These are phyloP conservation scores for Starmerella sirachaensis DNA, from an alignment of 805 yeast genomes.

Conservation along the genomic window DNA sequence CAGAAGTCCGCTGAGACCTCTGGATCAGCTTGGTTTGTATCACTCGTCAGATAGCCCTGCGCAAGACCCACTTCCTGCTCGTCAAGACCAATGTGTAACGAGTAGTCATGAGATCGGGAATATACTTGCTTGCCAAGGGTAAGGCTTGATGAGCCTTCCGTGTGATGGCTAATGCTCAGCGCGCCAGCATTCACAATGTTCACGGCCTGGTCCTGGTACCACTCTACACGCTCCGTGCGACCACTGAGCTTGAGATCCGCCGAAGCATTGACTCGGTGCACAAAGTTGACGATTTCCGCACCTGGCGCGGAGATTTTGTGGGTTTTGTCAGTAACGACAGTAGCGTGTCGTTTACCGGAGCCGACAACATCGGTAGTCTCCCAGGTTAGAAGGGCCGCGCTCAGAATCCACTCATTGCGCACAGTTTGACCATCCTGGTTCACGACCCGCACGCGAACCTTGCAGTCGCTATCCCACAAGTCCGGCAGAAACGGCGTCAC, in stretches of 20 bases:
- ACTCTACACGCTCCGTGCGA: constrained; percentile 1
- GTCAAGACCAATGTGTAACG: too few relatives aligned
- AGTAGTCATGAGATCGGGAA: too few relatives aligned
- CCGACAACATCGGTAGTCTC: constrained; percentile 22
- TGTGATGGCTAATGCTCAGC: too few relatives aligned
- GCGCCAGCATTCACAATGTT: constrained; percentile 2
- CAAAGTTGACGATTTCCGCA: constrained; percentile 2
- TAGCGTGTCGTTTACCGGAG: constrained; percentile 14
- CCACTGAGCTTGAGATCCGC: constrained; percentile 6
- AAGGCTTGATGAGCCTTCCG: too few relatives aligned
- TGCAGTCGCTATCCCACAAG: constrained; percentile 41
- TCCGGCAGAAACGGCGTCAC: constrained; percentile 55
- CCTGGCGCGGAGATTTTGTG: constrained; percentile 3
- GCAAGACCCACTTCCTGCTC: too few relatives aligned
- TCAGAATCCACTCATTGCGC: constrained; percentile 26
- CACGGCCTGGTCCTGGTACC: constrained; percentile 3
- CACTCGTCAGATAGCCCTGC: too few relatives aligned
- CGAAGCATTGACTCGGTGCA: constrained; percentile 1
- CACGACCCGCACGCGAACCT: constrained; percentile 41
- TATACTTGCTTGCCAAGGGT: too few relatives aligned
- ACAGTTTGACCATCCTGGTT: constrained; percentile 15
- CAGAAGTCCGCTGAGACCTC: too few relatives aligned
- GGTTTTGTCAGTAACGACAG: constrained; percentile 1
- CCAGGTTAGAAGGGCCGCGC: constrained; percentile 26
- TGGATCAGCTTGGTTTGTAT: too few relatives aligned